A percentile compares a stretch with the other conserved stretches of the same genome.
phyloP scores from a whole-genome alignment of 2,329 filamentous ascomycete species.

The Emmonsia crescens region DNA sequence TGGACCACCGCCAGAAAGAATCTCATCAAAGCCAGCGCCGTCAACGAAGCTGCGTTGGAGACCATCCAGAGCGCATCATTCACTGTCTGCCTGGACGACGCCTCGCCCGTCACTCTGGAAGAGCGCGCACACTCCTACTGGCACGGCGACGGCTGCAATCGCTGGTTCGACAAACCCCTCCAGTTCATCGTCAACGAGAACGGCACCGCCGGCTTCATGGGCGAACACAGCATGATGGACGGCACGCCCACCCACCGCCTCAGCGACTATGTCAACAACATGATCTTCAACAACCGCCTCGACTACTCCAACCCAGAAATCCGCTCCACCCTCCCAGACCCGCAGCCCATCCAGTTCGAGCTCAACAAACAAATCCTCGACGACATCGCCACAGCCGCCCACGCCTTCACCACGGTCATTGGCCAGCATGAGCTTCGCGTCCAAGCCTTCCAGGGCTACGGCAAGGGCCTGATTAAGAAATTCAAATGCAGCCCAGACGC shows the following conservation, averaged over 20 bases:
- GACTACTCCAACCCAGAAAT: slow-evolving; percentile 70
- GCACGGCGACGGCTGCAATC: slow-evolving; percentile 92
- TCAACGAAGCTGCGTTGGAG: slow-evolving; percentile 67
- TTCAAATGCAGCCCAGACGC: slow-evolving; percentile 97
- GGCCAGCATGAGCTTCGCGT: slow-evolving; percentile 81
- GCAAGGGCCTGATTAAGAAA: slow-evolving; percentile 97
- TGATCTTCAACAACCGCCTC: slow-evolving; percentile 89
- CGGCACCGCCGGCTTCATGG: slow-evolving; percentile 92
- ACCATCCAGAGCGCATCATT: slow-evolving; percentile 84
- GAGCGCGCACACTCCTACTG: slow-evolving; percentile 95
- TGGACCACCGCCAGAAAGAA: slow-evolving; percentile 76
- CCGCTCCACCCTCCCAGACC: slow-evolving; percentile 76
- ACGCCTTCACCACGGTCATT: slow-evolving; percentile 73
- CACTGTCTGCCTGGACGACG: slow-evolving; percentile 85
- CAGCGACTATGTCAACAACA: slow-evolving; percentile 86
- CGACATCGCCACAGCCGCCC: slow-evolving; percentile 67
- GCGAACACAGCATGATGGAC: slow-evolving; percentile 99
- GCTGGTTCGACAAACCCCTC: slow-evolving; percentile 96
- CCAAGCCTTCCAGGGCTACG: slow-evolving; percentile 93
- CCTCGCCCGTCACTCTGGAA: slow-evolving; percentile 80
- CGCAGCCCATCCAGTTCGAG: slow-evolving; percentile 65
- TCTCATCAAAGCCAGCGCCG: slow-evolving; percentile 63
- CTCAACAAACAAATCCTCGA: slow-evolving; percentile 61
- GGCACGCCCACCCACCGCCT: slow-evolving; percentile 92
- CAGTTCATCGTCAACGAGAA: slow-evolving; percentile 99